Evolutionary conservation across 2,329 filamentous ascomycete species (phyloP), one percentile per base, ranked within the genome.

Genomic region (Talaromyces sp.): DNA sequence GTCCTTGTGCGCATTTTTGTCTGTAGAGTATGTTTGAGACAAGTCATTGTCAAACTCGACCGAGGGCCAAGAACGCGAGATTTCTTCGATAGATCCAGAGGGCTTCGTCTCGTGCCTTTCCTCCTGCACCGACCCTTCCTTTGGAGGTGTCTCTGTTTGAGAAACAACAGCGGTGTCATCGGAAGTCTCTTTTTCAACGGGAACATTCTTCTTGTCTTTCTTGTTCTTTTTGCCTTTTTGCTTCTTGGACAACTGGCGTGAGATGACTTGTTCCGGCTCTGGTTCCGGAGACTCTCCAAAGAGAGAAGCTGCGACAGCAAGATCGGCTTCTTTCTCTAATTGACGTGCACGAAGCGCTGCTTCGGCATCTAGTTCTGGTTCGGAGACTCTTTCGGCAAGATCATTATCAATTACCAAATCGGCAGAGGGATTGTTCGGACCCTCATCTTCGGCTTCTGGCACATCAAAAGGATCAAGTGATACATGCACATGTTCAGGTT

Each of bases 171-270:
- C 17, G 21, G 11, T 25, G 15, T 46, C 31, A 13, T 58, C 8
- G 10, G 28, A 3, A 17, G 17, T 31, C 15, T 45, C 56, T 19
- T 33, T 5, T 8, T 41, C 40, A 36, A n/a, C 17, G 19, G 7
- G 25, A 52, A 33, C 46, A 15, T 51, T 60, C 37, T 66, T 64
- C 50, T 71, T 68, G 63, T 70, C 67, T 22, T 66, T 65, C 56
- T 66, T 71, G 53, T 57, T 66, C 58, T 75, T 70, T 64, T 73
- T 67, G 57, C 75, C 75, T 62, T 75, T 75, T 36, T 70, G 70
- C 57, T 75, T 75, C 62, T 75, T 75, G 48, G 68, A 70, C 10
- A 65, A 53, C 53, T 71, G 69, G 63, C 63, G 63, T 35, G 63
- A 61, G 33, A 63, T 21, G 11, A 64, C 37, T 7, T 58, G 59